Percentiles rank a stretch among this genome's conserved stretches.
Conservation (phyloP, 2,329 filamentous ascomycete species). For the Dothistroma septosporum region DNA sequence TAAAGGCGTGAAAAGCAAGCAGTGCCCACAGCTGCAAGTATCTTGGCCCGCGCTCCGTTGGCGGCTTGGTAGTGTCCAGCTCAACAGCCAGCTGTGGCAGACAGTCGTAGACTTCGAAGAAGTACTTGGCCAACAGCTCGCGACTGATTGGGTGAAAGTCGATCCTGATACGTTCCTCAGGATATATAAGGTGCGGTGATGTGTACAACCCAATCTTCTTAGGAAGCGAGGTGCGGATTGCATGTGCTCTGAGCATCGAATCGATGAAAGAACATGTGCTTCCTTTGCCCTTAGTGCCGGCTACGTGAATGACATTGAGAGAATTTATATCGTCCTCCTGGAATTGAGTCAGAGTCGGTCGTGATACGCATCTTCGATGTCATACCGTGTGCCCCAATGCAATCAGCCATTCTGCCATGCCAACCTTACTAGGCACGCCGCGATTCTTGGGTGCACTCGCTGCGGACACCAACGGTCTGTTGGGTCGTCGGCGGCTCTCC, state of each 20-base stretch:
- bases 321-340: constrained; percentile 20
- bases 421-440: constrained; percentile 23
- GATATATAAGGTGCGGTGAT: constrained; percentile 75
- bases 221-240: constrained; percentile 42
- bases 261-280: constrained; percentile 79
- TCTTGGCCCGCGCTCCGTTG: constrained; percentile 36
- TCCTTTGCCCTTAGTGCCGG: constrained; percentile 92
- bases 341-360: neutral
- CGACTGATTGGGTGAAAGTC: constrained; percentile 65
- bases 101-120: constrained; percentile 76
- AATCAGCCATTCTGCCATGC: constrained; percentile 26
- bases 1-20: constrained; percentile 76
- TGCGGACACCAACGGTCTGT: neutral
- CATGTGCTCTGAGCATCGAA: constrained; percentile 57
- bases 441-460: constrained; percentile 8
- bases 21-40: constrained; percentile 89
- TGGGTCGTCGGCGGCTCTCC: neutral
- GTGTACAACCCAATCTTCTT: constrained; percentile 67
- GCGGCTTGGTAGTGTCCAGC: constrained; percentile 60
- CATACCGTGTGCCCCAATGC: constrained; percentile 23
- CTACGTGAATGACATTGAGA: constrained; percentile 64
- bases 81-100: constrained; percentile 36
- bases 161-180: constrained; percentile 78
- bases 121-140: constrained; percentile 66
- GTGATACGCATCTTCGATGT: neutral